These are phyloP conservation scores for Xylaria sp. DNA, from an alignment of 2,329 filamentous ascomycete genomes.

Conservation along the genomic window DNA sequence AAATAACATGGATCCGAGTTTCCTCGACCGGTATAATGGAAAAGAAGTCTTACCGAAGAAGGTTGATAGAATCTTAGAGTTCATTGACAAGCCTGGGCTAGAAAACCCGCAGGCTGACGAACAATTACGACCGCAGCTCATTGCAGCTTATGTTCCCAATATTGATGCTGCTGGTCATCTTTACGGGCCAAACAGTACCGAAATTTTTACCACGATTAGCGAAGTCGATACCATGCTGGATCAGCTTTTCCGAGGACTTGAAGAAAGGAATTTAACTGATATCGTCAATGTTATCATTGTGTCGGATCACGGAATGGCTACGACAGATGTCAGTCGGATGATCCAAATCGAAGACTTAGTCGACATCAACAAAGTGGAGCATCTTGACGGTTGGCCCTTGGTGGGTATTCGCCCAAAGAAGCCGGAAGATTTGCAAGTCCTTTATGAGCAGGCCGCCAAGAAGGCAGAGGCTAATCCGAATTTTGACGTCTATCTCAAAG, in stretches of 20 bases:
- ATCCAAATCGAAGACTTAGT: conserved; percentile 92
- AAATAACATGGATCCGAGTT: conserved; percentile 76
- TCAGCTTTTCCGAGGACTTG: conserved; percentile 77
- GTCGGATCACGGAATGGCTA: conserved; percentile 98
- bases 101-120: conserved; percentile 65
- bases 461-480: conserved; percentile 71
- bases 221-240: conserved; percentile 87
- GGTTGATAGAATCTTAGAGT: conserved; percentile 80
- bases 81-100: conserved; percentile 83
- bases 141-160: conserved; percentile 93
- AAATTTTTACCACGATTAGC: conserved; percentile 81
- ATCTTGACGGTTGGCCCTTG: conserved; percentile 93
- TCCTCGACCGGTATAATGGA: conserved; percentile 86
- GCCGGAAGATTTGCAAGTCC: conserved; percentile 68
- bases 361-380: conserved; percentile 79
- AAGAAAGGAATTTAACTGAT: conserved; percentile 82
- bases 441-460: conserved; percentile 72
- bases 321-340: conserved; percentile 81
- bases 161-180: conserved; percentile 88
- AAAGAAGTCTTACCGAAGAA: conserved; percentile 80
- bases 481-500: conserved; percentile 87
- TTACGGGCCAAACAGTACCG: conserved; percentile 94
- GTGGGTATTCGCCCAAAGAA: conserved; percentile 87
- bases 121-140: conserved; percentile 82
- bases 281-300: conserved; percentile 97